These are phyloP conservation scores for Salinomyces thailandicus DNA, from an alignment of 2,329 filamentous ascomycete genomes.

Conservation along the genomic window DNA sequence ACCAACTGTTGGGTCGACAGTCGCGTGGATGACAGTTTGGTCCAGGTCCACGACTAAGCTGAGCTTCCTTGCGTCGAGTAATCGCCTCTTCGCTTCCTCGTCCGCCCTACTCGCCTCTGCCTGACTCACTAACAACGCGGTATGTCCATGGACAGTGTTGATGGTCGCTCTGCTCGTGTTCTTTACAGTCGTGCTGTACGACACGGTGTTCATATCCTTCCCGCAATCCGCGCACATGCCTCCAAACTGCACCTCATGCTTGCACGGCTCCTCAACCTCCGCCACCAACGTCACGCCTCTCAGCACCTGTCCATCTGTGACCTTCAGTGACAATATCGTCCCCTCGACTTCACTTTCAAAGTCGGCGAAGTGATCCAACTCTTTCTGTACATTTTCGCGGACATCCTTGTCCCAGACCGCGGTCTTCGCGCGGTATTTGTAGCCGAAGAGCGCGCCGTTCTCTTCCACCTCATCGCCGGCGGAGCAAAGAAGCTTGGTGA, in stretches of 20 bases:
- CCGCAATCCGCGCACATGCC: slow-evolving; percentile 88
- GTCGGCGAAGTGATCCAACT: slow-evolving; percentile 61
- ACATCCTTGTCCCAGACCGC: slow-evolving; percentile 58
- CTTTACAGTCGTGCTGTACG: slow-evolving; percentile 65
- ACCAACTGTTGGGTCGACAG: slow-evolving; percentile 88
- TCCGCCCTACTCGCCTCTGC: slow-evolving; percentile 72
- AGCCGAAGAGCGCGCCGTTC: slow-evolving; percentile 71
- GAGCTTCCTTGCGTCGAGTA: slow-evolving; percentile 72
- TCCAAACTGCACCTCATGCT: slow-evolving; percentile 82
- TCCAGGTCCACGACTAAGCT: slow-evolving; percentile 94
- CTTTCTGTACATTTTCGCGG: slow-evolving; percentile 50
- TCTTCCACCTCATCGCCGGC: slow-evolving; percentile 65
- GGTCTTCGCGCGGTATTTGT: slow-evolving; percentile 68
- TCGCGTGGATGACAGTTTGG: slow-evolving; percentile 96
- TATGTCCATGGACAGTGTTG: slow-evolving; percentile 90
- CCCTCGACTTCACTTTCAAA: slow-evolving; percentile 82
- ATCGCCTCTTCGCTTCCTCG: slow-evolving; percentile 71
- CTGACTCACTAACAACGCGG: slow-evolving; percentile 72
- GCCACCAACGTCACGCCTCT: slow-evolving; percentile 46
- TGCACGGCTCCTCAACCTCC: slow-evolving; percentile 81
- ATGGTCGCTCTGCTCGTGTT: slow-evolving; percentile 83
- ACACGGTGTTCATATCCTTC: slow-evolving; percentile 82
- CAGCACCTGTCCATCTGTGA: slow-evolving; percentile 55
- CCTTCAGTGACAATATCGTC: slow-evolving; percentile 63
- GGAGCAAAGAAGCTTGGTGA: slow-evolving; percentile 71